Percentiles rank a stretch among this genome's conserved stretches.
phyloP scores from a whole-genome alignment of 208 protist genomes.

The Leishmania tropica region DNA sequence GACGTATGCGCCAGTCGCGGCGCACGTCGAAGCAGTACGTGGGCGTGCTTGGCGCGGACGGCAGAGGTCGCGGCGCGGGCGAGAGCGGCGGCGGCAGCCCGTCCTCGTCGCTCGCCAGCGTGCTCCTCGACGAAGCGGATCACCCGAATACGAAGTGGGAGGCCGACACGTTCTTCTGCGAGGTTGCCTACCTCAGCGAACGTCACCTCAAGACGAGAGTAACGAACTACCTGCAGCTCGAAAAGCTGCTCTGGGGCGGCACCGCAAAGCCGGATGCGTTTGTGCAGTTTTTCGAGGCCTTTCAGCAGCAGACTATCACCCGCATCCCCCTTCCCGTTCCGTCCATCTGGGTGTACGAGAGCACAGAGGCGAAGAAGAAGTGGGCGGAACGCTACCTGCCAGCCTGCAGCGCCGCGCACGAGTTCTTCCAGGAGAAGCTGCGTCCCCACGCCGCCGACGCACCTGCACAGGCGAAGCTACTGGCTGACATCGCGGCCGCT shows the following conservation, averaged over 20 bases:
- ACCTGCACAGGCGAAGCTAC: constrained; percentile 39
- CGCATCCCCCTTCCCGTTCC: constrained; percentile 74
- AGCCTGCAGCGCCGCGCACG: constrained; percentile 43
- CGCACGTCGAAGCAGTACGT: constrained; percentile 43
- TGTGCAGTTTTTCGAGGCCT: constrained; percentile 65
- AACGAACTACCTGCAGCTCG: constrained; percentile 75
- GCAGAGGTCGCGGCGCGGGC: constrained; percentile 3
- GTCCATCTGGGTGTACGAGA: constrained; percentile 83
- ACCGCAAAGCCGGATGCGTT: constrained; percentile 47
- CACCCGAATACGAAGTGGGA: constrained; percentile 80
- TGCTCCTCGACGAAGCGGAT: constrained; percentile 83
- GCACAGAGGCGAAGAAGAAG: constrained; percentile 48
- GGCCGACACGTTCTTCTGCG: constrained; percentile 74
- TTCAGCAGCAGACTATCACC: constrained; percentile 74
- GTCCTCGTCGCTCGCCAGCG: constrained; percentile 18
- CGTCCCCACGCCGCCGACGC: constrained; percentile 28
- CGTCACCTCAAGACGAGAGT: constrained; percentile 76
- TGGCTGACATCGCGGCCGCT: constrained; percentile 45
- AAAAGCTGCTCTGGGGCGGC: constrained; percentile 52
- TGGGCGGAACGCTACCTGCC: constrained; percentile 84
- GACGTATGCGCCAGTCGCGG: constrained; percentile 61
- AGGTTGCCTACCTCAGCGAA: constrained; percentile 72
- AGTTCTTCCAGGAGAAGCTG: constrained; percentile 70
- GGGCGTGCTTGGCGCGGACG: constrained; percentile 39
- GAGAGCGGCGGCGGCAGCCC: not conserved